Base-by-base conservation (phyloP, 208 protist genomes). In the Blechomonas ayalai region DNA sequence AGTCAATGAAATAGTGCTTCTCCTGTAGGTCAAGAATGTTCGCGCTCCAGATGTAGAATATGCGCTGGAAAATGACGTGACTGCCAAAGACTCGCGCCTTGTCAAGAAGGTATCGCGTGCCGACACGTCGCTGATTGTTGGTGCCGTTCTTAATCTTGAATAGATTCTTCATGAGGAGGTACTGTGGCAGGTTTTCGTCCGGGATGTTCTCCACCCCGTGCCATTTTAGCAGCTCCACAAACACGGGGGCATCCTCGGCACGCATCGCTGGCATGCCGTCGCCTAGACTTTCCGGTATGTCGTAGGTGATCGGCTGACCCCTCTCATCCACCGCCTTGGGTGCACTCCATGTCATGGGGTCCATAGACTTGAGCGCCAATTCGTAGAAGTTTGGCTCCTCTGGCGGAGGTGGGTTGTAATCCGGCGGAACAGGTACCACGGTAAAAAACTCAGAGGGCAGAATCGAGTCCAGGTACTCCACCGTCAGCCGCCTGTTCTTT, bases 121-220 rank as follows among this genome's bases (percentile, higher is more conserved):
- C 96, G 38, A 75, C 59, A 62, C 99, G 99, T 10, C 98, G 73
- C 82, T 98, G 92, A 47, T 74, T 88, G 24, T 94, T 94, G 29
- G 97, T 98, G 41, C 98, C 98, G 76, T 99, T 99, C 68, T 99
- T 99, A 35, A 99, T 89, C 58, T 97, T 97, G 27, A 99, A 92
- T 12, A 99, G 75, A 35, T 99, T 87, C 58, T 95, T 95, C 93
- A 99, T 98, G 37, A 99, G 91, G 33, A 95, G 79, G 37, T 97
- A 86, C 25, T 98, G 95, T 16, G 96, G 96, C 10, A 87, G 55
- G 50, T 97, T 75, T 26, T 97, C 88, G 19, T 88, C 71, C 13
- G 76, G 81, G 25, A 98, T 86, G 28, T 79, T 62, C 27, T 82
- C 76, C 7, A 73, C 77, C 28, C 79, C 77, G 57, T 88, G 86